A percentile compares a stretch with the other conserved stretches of the same genome.
These are phyloP conservation scores for Fusarium sp. DNA, from an alignment of 2,329 filamentous ascomycete genomes.

Conservation along the genomic window DNA sequence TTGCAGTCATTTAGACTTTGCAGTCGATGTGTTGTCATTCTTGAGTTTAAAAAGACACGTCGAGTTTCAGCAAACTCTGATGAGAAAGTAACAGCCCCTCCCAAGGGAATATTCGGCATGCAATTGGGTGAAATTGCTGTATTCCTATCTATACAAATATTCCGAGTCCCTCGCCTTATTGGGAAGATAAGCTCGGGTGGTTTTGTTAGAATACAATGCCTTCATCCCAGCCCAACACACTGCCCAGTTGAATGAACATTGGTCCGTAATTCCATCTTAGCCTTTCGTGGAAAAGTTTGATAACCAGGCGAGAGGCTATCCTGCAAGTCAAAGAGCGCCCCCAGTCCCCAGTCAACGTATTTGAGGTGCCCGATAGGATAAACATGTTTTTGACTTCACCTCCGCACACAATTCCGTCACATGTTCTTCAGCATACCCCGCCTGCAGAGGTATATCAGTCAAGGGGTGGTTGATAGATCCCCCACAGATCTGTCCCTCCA, in stretches of 20 bases:
- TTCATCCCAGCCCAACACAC: neutral
- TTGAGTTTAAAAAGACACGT: too few species aligned
- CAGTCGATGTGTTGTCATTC: too few species aligned
- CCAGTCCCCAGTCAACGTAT: neutral
- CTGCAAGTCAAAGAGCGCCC: slow-evolving; percentile 1
- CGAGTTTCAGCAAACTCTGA: too few species aligned
- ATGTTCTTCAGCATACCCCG: slow-evolving; percentile 14
- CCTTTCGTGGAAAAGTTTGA: neutral
- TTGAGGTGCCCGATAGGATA: neutral
- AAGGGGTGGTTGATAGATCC: neutral
- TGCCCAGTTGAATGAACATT: neutral
- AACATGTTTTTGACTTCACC: neutral
- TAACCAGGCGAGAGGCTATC: neutral
- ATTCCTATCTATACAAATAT: slow-evolving; percentile 3
- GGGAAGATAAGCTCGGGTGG: too few species aligned
- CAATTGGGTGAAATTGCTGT: neutral
- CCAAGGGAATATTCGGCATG: neutral
- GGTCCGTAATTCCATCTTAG: too few species aligned
- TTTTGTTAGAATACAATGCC: slow-evolving; percentile 3
- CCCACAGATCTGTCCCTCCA: slow-evolving; percentile 26
- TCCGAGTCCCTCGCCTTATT: neutral
- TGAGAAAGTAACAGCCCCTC: too few species aligned
- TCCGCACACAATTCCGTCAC: neutral
- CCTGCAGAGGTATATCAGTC: slow-evolving; percentile 6
- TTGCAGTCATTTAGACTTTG: too few species aligned